Conservation (phyloP, 805 yeast genomes). For the Suhomyces xylopsoci region DNA sequence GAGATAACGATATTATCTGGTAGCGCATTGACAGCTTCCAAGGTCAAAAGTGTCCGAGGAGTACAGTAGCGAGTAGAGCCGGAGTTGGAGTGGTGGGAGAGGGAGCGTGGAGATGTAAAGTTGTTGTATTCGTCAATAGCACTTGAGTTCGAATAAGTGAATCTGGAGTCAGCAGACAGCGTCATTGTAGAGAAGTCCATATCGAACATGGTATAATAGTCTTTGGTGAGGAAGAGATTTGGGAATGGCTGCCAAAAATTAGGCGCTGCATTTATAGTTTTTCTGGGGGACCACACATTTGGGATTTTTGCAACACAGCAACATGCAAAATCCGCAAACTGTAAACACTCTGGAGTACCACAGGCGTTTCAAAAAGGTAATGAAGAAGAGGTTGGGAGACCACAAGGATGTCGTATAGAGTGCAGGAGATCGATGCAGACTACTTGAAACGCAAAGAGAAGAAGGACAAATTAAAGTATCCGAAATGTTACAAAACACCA, state of each 20-base stretch:
- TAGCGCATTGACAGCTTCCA: conserved; percentile 6
- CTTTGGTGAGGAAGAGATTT: neutral
- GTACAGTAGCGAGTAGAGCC: conserved; percentile 7
- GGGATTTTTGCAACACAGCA: neutral
- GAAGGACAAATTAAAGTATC: conserved; percentile 23
- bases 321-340: neutral
- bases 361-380: neutral
- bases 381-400: neutral
- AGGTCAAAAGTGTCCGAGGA: conserved; percentile 4
- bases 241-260: neutral
- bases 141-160: neutral
- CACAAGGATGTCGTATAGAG: conserved; percentile 16
- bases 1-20: neutral
- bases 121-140: neutral
- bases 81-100: neutral
- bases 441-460: conserved; percentile 7
- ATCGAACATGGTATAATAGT: neutral
- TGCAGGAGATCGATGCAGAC: conserved; percentile 15
- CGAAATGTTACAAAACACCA: conserved; percentile 29
- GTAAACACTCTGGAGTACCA: neutral
- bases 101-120: neutral
- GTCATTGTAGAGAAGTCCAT: neutral
- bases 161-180: neutral
- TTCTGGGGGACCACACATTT: neutral
- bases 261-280: neutral